Conservation (phyloP, 306 rosid species). For the Cicer yamashitae region DNA sequence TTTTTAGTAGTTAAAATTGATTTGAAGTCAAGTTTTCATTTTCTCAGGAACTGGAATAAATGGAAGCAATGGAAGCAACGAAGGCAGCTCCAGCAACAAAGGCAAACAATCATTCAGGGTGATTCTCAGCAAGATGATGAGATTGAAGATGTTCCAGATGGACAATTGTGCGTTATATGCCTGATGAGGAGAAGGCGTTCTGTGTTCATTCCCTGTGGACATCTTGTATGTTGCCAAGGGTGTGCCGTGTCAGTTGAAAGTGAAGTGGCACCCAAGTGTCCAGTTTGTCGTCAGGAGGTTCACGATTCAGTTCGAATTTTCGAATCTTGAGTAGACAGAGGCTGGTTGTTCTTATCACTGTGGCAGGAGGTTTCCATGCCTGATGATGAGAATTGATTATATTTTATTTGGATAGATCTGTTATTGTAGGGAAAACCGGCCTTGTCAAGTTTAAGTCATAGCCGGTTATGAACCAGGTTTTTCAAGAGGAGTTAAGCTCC, state of each 20-base stretch:
- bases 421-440: background rate
- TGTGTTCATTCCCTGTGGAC: constrained; percentile 89
- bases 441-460: background rate
- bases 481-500: background rate
- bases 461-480: background rate
- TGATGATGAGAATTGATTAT: background rate
- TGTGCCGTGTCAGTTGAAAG: constrained; percentile 75
- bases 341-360: constrained; percentile 17
- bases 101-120: constrained; percentile 40
- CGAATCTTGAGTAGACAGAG: constrained; percentile 55
- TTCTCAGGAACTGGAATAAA: constrained; percentile 83
- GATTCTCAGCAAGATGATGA: constrained; percentile 64
- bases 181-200: constrained; percentile 86
- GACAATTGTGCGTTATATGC: constrained; percentile 83
- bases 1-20: constrained; percentile 34
- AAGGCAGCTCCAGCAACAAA: constrained; percentile 60
- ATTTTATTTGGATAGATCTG: constrained; percentile 1
- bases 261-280: constrained; percentile 78
- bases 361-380: background rate
- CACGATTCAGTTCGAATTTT: constrained; percentile 69
- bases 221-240: constrained; percentile 80
- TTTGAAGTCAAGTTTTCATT: constrained; percentile 25
- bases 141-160: constrained; percentile 67
- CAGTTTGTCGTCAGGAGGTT: constrained; percentile 86
- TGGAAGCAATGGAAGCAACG: constrained; percentile 76